Evolutionary conservation across 345 rosid species (phyloP).

Genomic region (Raphanus sativus): DNA sequence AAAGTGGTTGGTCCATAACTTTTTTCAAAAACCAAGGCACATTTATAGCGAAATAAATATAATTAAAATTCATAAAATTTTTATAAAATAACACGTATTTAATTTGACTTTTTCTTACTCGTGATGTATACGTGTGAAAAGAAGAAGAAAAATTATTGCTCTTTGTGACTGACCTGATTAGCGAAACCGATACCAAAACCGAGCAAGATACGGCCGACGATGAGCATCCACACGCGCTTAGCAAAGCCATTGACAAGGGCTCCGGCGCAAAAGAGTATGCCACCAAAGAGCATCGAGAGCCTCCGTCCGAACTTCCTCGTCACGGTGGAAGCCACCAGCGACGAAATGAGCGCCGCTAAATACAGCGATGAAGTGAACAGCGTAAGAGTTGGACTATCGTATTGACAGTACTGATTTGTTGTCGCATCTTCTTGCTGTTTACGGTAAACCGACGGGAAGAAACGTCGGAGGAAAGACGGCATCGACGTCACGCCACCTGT

Average conservation of each 20-base stretch:
- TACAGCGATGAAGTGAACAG: slow-evolving; percentile 94
- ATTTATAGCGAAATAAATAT: slow-evolving; percentile 16
- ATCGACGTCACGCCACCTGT: slow-evolving; percentile 95
- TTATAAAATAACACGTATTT: background rate
- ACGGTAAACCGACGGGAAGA: slow-evolving; percentile 66
- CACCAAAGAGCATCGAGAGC: slow-evolving; percentile 87
- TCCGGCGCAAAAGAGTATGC: slow-evolving; percentile 76
- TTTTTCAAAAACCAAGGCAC: slow-evolving; percentile 18
- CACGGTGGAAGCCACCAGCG: slow-evolving; percentile 74
- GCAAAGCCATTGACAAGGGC: slow-evolving; percentile 86
- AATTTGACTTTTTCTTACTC: background rate
- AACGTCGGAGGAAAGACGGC: slow-evolving; percentile 62
- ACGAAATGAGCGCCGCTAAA: slow-evolving; percentile 75
- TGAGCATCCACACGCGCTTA: slow-evolving; percentile 81
- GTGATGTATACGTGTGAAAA: background rate
- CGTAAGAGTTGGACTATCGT: slow-evolving; percentile 67
- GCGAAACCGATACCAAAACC: slow-evolving; percentile 99
- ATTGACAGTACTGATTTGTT: slow-evolving; percentile 75
- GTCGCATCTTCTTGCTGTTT: slow-evolving; percentile 48
- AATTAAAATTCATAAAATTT: background rate
- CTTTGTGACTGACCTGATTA: slow-evolving; percentile 65
- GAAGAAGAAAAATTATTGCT: background rate
- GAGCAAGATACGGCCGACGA: slow-evolving; percentile 79
- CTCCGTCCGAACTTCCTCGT: slow-evolving; percentile 77
- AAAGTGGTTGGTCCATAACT: slow-evolving; percentile 21